Evolutionary conservation across 495 filamentous ascomycete species (phyloP), one percentile per base, ranked within the genome.

Genomic region (Tuber aestivum): DNA sequence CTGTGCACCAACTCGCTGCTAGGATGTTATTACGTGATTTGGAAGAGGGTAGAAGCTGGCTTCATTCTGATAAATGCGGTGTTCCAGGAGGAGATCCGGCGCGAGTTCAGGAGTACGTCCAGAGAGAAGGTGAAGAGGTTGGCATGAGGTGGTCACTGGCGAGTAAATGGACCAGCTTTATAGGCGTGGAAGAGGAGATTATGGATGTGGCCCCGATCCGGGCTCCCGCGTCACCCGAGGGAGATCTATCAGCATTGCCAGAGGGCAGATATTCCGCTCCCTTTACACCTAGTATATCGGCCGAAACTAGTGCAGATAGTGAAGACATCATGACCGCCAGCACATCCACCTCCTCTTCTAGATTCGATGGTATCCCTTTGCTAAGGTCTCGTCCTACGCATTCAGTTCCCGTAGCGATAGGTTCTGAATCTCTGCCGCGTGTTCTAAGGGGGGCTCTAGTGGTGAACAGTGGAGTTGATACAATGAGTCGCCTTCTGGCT

Each of bases 1-100:
- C 88, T 0, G 88, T 94, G 71, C 91, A 94, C 80, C 89, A 92
- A 77, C 87, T 94, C 0, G 91, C 90, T 1, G 90, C 90, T 0
- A 87, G 87, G 70, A 91, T 91, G 82, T 89, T 89, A 2, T 84
- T 91, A 18, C 82, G 86, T 14, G 91, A 93, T 74, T 86, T 94
- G 0, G 91, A 93, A 80, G 88, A 91, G 79, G 88, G 87, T 1
- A 85, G 88, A 37, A 90, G 91, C 61, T 93, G 91, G 91, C 83
- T 93, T 48, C 81, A 83, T 71, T n/a, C 56, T n/a, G 69, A n/a
- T 21, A 70, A 40, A 14, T 42, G 69, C n/a, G 72, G 68, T 1
- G 65, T 70, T 38, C 16, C 44, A 32, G 69, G 37, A 38, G 87
- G 40, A 37, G 84, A 88, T 40, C 86, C 87, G 32, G 84, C 85